Conservation (phyloP, 352 stramenopile genomes). For the Globisporangium rhizosaccharum region DNA sequence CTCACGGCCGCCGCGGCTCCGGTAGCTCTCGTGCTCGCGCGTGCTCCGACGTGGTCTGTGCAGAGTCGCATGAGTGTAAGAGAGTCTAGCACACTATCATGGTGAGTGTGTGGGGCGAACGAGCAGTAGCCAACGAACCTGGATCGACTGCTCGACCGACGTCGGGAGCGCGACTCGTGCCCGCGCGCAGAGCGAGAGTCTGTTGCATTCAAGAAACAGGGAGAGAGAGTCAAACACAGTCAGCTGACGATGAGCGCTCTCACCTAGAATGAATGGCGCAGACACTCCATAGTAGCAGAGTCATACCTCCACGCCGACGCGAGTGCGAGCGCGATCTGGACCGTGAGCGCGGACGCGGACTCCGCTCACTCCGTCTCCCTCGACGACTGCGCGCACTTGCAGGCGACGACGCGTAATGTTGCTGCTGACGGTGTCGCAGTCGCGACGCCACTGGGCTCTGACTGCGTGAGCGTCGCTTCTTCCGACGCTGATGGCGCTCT, state of each 20-base stretch:
- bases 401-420: constrained; percentile 4
- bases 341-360: neutral
- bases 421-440: constrained; percentile 1
- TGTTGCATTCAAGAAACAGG: neutral
- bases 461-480: constrained; percentile 26
- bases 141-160: constrained; percentile 13
- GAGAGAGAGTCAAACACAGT: neutral
- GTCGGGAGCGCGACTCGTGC: constrained; percentile 11
- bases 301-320: constrained; percentile 9
- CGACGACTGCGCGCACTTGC: constrained; percentile 1
- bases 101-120: neutral
- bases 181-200: constrained; percentile 11
- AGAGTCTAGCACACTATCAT: neutral
- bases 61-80: neutral
- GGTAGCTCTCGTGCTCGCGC: constrained; percentile 11
- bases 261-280: neutral
- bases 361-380: constrained; percentile 9
- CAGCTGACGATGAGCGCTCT: neutral
- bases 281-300: neutral
- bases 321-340: constrained; percentile 10
- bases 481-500: constrained; percentile 8
- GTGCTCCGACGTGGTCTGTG: constrained; percentile 5
- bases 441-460: constrained; percentile 16
- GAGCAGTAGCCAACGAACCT: neutral
- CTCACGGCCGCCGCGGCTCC: constrained; percentile 1